Base-by-base conservation (phyloP, 805 yeast species). In the Candida tammaniensis region DNA sequence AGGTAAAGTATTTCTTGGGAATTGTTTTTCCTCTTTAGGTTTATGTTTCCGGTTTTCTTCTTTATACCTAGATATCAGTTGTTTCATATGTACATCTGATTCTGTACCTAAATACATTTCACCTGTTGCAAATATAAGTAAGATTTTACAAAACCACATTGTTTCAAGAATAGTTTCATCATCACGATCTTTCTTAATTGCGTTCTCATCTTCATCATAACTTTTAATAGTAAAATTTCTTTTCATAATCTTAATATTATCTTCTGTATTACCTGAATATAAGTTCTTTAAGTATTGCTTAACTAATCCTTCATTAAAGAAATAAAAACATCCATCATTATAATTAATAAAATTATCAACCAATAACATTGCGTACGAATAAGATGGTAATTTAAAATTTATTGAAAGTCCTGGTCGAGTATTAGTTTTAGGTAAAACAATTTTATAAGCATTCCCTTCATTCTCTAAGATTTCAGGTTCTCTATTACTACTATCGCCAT, bases 241-340 rank as follows among this genome's bases (percentile, higher is more conserved):
- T 38, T 55, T 54, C 40, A 67, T 50, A 18, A 67, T 65, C 31
- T 49, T 55, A 31, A 54, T 60, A 42, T 67, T 67, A 26, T 63
- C 71, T 10, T 48, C 52, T 23, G 62, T 46, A 24, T 53, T 53
- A 23, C 78, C 79, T 18, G 80, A 74, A 52, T 82, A 84, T 15
- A 82, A 67, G 41, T 80, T 68, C 60, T 77, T 72, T 34, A 84
- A 54, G 41, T 77, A 80, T 44, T 76, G 75, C 49, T 82, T 83
- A 16, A 82, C 86, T 14, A 82, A 51, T 1, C 94, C 94, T 54
- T 84, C 94, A 51, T 84, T 84, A 62, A 84, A 84, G 49, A 84
- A 84, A 58, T 84, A 84, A 54, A 84, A 84, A 47, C 94, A 84
- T 1, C 89, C 93, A 55, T 83, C 93, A 48, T 84, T 84, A 54